A percentile compares a stretch with the other conserved stretches of the same genome.
Conservation (phyloP, 352 stramenopile species). For the Halophytophthora batemanensis region DNA sequence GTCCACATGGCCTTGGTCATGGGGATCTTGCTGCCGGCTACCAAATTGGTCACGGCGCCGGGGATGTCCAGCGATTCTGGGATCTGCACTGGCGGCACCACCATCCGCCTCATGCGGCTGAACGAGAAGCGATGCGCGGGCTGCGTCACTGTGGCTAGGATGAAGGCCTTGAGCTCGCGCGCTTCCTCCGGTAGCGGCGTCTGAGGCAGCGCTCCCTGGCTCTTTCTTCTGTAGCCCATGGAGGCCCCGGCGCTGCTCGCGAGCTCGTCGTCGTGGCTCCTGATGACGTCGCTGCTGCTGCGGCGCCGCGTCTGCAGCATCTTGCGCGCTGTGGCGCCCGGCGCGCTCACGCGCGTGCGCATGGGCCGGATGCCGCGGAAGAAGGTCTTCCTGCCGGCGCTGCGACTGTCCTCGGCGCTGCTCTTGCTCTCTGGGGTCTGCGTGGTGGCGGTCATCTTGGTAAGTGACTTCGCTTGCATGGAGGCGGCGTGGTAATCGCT, state of each 20-base stretch:
- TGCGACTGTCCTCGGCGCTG: too few relatives aligned
- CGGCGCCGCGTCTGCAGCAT: constrained; percentile 19
- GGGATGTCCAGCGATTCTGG: constrained; percentile 27
- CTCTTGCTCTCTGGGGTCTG: constrained; percentile 2
- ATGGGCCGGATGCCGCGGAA: constrained; percentile 13
- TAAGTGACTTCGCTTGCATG: constrained; percentile 3
- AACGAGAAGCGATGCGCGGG: constrained; percentile 37
- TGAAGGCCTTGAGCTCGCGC: constrained; percentile 28
- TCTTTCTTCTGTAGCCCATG: too few relatives aligned
- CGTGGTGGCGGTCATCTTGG: constrained; percentile 19
- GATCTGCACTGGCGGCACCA: constrained; percentile 44
- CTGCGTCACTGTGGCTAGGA: constrained; percentile 11
- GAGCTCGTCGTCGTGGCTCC: constrained; percentile 5
- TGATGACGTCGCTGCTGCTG: neutral
- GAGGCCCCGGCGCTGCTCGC: neutral
- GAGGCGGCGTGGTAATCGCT: neutral
- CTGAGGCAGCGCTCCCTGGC: neutral
- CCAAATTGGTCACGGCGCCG: constrained; percentile 35
- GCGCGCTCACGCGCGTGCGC: constrained; percentile 8
- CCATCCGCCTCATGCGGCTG: constrained; percentile 29
- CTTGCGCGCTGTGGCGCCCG: constrained; percentile 14
- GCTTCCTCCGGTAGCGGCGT: constrained; percentile 20
- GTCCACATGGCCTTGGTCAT: constrained; percentile 47
- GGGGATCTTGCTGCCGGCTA: constrained; percentile 47
- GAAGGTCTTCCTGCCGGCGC: constrained; percentile 6